Base-by-base conservation (phyloP, 345 rosid genomes). In the Boechera stricta region DNA sequence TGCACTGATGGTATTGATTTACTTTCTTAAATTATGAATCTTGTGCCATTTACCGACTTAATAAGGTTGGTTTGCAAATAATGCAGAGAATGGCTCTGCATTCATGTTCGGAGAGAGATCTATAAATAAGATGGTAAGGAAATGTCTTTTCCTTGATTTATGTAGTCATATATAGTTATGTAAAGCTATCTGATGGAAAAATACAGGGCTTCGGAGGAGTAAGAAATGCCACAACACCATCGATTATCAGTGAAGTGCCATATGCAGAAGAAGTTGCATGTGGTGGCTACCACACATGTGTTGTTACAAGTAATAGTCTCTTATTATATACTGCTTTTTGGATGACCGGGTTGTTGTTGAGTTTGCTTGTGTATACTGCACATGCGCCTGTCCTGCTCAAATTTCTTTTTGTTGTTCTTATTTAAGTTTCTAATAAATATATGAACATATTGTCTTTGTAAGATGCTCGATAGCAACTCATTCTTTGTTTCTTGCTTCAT, bases 281-380 rank as follows among this genome's bases (percentile, higher is more conserved):
- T 32, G 98, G 98, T 82, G 97, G 98, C 69, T 92, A 94, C 80
- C 98, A 94, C 82, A 89, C 91, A 32, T 92, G 97, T 77, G 86
- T 85, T 55, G 77, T 94, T 67, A 88, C 98, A 72, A 82, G 98
- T 94, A 90, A 85, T 63, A 71, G 15, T 64, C 36, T 41, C 60
- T 71, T 48, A 47, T 61, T 64, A 62, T n/a, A 15, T 35, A 62
- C 0, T 32, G 28, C 45, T 33, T 58, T 67, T 48, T 10, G 6
- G 51, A 48, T 66, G 35, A 47, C n/a, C 1, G 1, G 44, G 11
- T 67, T 49, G n/a, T 24, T 36, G 7, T 41, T 18, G 62, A 60
- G 28, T 26, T 45, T 38, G 5, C n/a, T 48, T 32, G 10, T 41
- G 36, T 61, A 60, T 35, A 28, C 7, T 15, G 26, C 61, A 62